phyloP scores from a whole-genome alignment of 306 rosid genomes.

The Abrus precatorius region DNA sequence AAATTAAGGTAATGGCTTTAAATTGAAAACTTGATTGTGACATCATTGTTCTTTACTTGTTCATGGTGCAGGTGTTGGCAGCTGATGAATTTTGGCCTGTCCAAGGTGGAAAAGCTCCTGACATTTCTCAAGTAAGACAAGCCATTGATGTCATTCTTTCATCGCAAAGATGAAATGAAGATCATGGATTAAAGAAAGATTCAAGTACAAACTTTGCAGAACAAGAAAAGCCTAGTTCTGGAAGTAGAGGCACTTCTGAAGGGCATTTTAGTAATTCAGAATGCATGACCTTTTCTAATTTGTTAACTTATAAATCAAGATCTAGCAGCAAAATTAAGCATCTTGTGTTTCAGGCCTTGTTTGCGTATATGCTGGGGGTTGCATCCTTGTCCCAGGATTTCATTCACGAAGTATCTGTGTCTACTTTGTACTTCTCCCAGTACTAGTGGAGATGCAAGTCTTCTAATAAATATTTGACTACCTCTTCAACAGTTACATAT shows the following conservation, averaged over 20 bases:
- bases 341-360: constrained; percentile 24
- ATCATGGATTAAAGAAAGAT: constrained; percentile 20
- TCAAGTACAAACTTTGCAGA: constrained; percentile 39
- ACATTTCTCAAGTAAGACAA: constrained; percentile 89
- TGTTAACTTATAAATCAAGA: constrained; percentile 40
- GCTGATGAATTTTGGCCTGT: constrained; percentile 93
- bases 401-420: constrained; percentile 24
- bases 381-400: constrained; percentile 42
- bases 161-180: constrained; percentile 55
- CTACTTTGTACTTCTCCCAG: constrained; percentile 12
- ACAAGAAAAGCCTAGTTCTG: constrained; percentile 41
- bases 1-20: constrained; percentile 8
- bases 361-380: constrained; percentile 35
- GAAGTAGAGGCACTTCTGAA: constrained; percentile 42
- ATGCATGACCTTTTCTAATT: constrained; percentile 36
- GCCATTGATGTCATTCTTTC: constrained; percentile 88
- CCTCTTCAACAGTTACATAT: background rate
- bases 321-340: constrained; percentile 24
- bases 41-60: background rate
- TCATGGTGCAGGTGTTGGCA: constrained; percentile 72
- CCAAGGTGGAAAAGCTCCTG: constrained; percentile 89
- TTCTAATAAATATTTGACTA: constrained; percentile 38
- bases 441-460: constrained; percentile 18
- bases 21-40: background rate
- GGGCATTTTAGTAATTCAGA: constrained; percentile 44